Evolutionary conservation across 345 rosid species (phyloP).

Genomic region (Euphorbia peplus): DNA sequence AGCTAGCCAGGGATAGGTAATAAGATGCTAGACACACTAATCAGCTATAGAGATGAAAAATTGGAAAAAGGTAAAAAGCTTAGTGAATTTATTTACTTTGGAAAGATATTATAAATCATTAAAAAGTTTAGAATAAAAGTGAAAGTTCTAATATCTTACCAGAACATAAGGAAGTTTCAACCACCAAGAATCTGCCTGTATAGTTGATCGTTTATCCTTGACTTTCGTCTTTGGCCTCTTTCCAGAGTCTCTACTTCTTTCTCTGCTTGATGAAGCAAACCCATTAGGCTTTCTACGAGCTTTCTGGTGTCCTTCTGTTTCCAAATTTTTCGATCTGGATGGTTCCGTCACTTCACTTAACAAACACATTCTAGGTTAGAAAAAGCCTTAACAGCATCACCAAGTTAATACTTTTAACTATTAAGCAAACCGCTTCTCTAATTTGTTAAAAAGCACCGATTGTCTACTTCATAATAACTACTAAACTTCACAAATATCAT

Average conservation of each 20-base stretch:
- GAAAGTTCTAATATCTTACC: conserved; percentile 34
- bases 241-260: conserved; percentile 20
- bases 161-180: conserved; percentile 66
- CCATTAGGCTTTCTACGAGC: conserved; percentile 11
- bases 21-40: background rate
- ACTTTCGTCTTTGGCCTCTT: conserved; percentile 22
- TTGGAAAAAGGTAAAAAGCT: background rate
- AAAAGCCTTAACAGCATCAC: background rate
- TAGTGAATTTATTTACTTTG: background rate
- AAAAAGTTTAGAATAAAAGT: background rate
- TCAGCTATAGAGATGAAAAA: background rate
- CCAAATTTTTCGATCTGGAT: conserved; percentile 7
- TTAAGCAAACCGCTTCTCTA: background rate
- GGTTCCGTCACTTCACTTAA: conserved; percentile 30
- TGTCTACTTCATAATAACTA: too few relatives aligned
- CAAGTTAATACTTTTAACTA: background rate
- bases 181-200: conserved; percentile 56
- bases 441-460: too few relatives aligned
- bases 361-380: conserved; percentile 9
- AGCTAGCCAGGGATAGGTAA: background rate
- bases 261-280: conserved; percentile 28
- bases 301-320: conserved; percentile 22
- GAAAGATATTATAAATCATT: background rate
- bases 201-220: conserved; percentile 31
- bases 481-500: too few relatives aligned